Base-by-base conservation (phyloP, 139 green algal genomes). In the Spirogloea muscicola region DNA sequence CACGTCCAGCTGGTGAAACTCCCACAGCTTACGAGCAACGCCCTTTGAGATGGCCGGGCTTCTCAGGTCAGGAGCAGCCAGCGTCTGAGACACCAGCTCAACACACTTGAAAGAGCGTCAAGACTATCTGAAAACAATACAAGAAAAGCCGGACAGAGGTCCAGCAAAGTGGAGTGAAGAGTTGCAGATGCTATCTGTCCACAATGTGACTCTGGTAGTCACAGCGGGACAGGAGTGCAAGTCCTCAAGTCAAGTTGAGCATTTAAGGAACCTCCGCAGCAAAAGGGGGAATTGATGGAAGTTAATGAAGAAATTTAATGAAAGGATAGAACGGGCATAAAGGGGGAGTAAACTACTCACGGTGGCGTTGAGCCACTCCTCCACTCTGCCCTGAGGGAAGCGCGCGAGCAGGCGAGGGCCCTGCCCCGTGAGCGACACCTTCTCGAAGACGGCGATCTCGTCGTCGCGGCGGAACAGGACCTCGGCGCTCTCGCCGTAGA, bases 311-410 rank as follows among this genome's bases (percentile, higher is more conserved):
- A 27, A 16, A 13, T 52, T 27, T 27, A 52, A 16, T 27, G 16
- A 52, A 16, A 27, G 13, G 44, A 27, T n/a, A n/a, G n/a, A n/a
- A n/a, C n/a, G n/a, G n/a, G n/a, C n/a, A n/a, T n/a, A n/a, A n/a
- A n/a, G n/a, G n/a, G n/a, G n/a, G n/a, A n/a, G n/a, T n/a, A n/a
- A n/a, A n/a, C n/a, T n/a, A n/a, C 60, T 5, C 34, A 68, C 60
- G 38, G 25, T 68, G 18, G 65, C 49, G 27, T 74, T 34, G 16
- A 74, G 48, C 31, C 42, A 79, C 63, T 79, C 64, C 64, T 79
- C 71, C 31, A 79, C 42, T 39, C 71, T 79, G 21, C 71, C 71
- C 10, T 13, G 31, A 29, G 66, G 66, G 27, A 79, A 79, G 16
- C 13, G 18, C 9, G 71, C 71, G 27, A 76, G 21, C 33, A 79